phyloP scores from a whole-genome alignment of 1,284 basidiomycete genomes.

The Papiliotrema nemorosa region DNA sequence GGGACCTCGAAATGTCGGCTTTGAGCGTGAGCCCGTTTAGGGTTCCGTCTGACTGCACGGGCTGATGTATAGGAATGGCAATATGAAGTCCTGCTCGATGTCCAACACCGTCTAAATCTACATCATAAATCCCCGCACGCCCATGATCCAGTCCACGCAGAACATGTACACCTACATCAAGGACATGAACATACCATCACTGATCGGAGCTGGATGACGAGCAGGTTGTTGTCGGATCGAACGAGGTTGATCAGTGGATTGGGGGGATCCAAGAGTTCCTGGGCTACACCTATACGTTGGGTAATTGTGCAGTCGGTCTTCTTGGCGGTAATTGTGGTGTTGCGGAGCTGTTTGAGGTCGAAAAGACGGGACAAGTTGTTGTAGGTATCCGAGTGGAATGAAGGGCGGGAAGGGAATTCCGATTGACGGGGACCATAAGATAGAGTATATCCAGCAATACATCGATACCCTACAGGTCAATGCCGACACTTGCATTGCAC shows the following conservation, averaged over 20 bases:
- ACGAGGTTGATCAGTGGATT: not conserved
- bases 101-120: conserved; percentile 8
- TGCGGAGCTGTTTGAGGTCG: not conserved
- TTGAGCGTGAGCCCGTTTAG: conserved; percentile 13
- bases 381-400: not conserved
- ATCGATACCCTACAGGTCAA: no score
- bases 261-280: not conserved
- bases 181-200: not conserved
- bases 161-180: not conserved
- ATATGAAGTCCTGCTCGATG: conserved; percentile 9
- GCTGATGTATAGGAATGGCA: conserved; percentile 10
- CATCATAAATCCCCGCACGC: not conserved
- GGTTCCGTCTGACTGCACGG: no score
- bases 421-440: no score
- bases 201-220: no score
- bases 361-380: not conserved
- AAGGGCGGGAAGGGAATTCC: not conserved
- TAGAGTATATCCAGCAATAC: not conserved
- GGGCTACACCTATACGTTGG: not conserved
- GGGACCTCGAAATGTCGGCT: conserved; percentile 24
- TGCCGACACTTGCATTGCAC: no score
- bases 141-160: not conserved
- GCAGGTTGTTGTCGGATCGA: not conserved
- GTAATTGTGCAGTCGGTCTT: conserved; percentile 2
- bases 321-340: not conserved